phyloP scores from a whole-genome alignment of 495 filamentous ascomycete genomes.

The Hypoxylon fragiforme region DNA sequence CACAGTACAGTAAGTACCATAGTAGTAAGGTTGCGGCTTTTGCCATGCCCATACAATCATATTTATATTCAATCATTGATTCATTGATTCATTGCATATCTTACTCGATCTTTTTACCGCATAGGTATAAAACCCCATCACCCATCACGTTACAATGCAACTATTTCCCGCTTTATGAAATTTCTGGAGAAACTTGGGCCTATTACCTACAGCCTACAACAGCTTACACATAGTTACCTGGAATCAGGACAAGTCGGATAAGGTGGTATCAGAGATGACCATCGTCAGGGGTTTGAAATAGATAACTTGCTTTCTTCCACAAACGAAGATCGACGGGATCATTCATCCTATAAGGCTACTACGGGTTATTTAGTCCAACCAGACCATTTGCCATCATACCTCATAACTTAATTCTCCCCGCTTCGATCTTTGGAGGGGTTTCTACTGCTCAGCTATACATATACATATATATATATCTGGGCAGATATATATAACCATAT shows the following conservation, averaged over 20 bases:
- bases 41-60: too few species aligned
- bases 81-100: too few species aligned
- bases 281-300: background rate
- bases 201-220: too few species aligned
- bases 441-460: too few species aligned
- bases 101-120: background rate
- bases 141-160: background rate
- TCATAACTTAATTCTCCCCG: background rate
- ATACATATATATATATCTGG: too few species aligned
- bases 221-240: too few species aligned
- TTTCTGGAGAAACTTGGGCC: too few species aligned
- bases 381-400: background rate
- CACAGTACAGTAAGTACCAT: too few species aligned
- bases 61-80: too few species aligned
- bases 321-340: constrained; percentile 15
- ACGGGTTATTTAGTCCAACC: background rate
- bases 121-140: background rate
- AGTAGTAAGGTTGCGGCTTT: too few species aligned
- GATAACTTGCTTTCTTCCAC: background rate
- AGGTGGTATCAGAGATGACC: constrained; percentile 26
- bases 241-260: background rate
- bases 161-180: background rate
- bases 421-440: too few species aligned
- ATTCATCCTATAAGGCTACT: constrained; percentile 22
- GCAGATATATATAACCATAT: background rate